These are phyloP conservation scores for Elymus sibiricus DNA, from an alignment of 176 grass and related monocot genomes.

Conservation along the genomic window DNA sequence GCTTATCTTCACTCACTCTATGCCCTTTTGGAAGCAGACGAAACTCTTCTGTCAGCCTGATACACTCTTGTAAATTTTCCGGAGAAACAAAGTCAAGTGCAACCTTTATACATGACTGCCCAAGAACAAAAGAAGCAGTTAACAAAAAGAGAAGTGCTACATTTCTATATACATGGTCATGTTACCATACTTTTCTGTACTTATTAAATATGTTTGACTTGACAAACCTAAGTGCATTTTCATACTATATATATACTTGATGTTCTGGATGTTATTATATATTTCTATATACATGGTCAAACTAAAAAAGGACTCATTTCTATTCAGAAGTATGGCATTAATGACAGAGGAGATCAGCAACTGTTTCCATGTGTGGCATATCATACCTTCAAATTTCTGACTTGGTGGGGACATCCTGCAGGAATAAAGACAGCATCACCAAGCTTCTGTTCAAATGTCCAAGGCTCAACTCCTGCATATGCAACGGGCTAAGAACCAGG, in stretches of 20 bases:
- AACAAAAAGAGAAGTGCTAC: not conserved
- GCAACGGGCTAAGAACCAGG: not conserved
- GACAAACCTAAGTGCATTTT: no score
- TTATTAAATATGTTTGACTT: no score
- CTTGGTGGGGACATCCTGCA: slow-evolving; percentile 90
- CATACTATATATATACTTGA: no score
- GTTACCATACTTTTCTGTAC: no score
- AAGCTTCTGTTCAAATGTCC: slow-evolving; percentile 96
- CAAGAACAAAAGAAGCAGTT: not conserved
- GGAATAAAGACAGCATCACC: slow-evolving; percentile 97
- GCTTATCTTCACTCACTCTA: slow-evolving; percentile 84
- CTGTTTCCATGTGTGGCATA: not conserved
- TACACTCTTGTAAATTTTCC: slow-evolving; percentile 71
- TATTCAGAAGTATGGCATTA: not conserved
- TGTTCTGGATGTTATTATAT: no score
- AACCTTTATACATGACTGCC: slow-evolving; percentile 91
- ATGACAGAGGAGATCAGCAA: not conserved
- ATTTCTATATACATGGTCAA: no score
- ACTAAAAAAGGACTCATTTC: not conserved
- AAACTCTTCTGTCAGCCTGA: slow-evolving; percentile 68
- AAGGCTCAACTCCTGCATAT: slow-evolving; percentile 73
- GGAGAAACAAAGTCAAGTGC: slow-evolving; percentile 94
- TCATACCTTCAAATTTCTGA: slow-evolving; percentile 93
- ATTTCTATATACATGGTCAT: not conserved
- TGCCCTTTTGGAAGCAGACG: slow-evolving; percentile 68